Evolutionary conservation across 768 basidiomycete species (phyloP).

Genomic region (Coprinopsis strossmayeri): DNA sequence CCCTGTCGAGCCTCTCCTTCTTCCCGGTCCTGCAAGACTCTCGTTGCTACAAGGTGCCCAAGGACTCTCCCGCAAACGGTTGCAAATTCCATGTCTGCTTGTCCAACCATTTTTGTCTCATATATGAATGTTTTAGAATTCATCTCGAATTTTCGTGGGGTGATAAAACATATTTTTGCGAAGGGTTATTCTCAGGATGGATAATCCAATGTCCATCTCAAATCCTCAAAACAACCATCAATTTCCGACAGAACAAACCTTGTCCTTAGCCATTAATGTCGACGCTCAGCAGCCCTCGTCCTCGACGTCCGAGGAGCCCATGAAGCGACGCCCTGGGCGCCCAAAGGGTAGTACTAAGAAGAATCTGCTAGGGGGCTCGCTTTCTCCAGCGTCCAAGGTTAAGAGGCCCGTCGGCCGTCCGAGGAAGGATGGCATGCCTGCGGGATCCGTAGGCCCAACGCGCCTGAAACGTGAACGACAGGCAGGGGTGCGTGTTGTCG

Average conservation of each 20-base stretch:
- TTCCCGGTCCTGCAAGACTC: background rate
- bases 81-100: background rate
- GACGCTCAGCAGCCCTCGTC: background rate
- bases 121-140: constrained; percentile 10
- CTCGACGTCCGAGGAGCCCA: constrained; percentile 13
- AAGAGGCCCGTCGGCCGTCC: constrained; percentile 80
- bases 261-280: constrained; percentile 2
- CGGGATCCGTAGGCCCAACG: constrained; percentile 56
- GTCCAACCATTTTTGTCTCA: background rate
- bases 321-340: constrained; percentile 66
- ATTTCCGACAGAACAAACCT: constrained; percentile 7
- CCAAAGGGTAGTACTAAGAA: constrained; percentile 82
- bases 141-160: constrained; percentile 8
- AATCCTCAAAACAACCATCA: constrained; percentile 10
- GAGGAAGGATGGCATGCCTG: constrained; percentile 75
- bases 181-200: constrained; percentile 9
- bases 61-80: background rate
- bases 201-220: constrained; percentile 9
- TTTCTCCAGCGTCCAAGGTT: constrained; percentile 39
- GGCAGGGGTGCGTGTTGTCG: constrained; percentile 8
- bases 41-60: background rate
- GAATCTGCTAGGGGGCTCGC: constrained; percentile 26
- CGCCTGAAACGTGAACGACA: constrained; percentile 25
- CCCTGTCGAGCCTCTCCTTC: background rate
- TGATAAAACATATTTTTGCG: constrained; percentile 7